Percentiles rank a stretch among this genome's conserved stretches.
These are phyloP conservation scores for Rhizopus stolonifer DNA, from an alignment of 371 early-diverging fungal species.

Conservation along the genomic window DNA sequence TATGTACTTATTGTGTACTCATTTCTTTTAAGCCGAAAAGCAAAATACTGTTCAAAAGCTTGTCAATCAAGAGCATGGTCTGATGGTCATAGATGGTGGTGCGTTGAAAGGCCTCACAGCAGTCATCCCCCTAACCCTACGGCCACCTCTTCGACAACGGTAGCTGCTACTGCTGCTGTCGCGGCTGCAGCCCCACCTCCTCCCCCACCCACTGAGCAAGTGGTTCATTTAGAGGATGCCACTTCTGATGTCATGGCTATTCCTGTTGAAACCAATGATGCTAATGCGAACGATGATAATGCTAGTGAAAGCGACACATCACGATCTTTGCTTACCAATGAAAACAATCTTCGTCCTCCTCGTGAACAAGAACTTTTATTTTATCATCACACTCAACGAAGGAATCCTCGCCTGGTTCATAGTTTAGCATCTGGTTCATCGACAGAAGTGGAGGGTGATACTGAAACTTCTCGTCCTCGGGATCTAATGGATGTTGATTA, in stretches of 20 bases:
- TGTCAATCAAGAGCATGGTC: slow-evolving; percentile 80
- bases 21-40: slow-evolving; percentile 54
- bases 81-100: slow-evolving; percentile 82
- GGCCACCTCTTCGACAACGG: slow-evolving; percentile 34
- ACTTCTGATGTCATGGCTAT: slow-evolving; percentile 28
- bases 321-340: slow-evolving; percentile 20
- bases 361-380: slow-evolving; percentile 25
- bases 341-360: slow-evolving; percentile 16
- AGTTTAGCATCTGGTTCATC: slow-evolving; percentile 34
- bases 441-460: slow-evolving; percentile 34
- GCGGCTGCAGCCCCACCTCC: slow-evolving; percentile 32
- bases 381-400: slow-evolving; percentile 26
- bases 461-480: slow-evolving; percentile 16
- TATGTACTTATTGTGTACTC: no score
- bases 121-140: slow-evolving; percentile 27
- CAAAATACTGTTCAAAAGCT: slow-evolving; percentile 74
- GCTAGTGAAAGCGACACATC: slow-evolving; percentile 8
- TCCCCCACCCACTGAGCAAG: slow-evolving; percentile 32
- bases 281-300: neutral
- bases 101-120: slow-evolving; percentile 59
- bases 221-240: slow-evolving; percentile 33
- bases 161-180: slow-evolving; percentile 30
- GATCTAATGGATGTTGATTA: slow-evolving; percentile 39
- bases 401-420: slow-evolving; percentile 24
- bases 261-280: slow-evolving; percentile 16